Percentiles rank a stretch among this genome's conserved stretches.
These are phyloP conservation scores for Solanum chaucha DNA, from an alignment of 257 asterid species.

Conservation along the genomic window DNA sequence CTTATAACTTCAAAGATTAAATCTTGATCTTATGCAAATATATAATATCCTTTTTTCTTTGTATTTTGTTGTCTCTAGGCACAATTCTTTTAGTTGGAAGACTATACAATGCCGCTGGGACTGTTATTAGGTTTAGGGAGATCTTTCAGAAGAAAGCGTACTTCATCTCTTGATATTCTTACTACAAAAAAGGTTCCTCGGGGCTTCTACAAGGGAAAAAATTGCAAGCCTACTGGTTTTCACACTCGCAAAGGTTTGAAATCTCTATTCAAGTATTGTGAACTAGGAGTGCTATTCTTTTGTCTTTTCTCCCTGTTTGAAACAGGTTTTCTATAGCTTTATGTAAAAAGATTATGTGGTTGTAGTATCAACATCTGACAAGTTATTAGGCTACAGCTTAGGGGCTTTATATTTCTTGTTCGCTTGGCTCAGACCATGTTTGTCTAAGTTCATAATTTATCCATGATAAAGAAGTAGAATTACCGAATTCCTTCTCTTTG, in stretches of 20 bases:
- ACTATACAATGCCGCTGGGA: slow-evolving; percentile 52
- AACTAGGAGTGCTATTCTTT: background rate
- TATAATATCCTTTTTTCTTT: background rate
- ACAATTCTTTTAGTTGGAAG: background rate
- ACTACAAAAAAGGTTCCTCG: slow-evolving; percentile 59
- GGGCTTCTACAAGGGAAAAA: slow-evolving; percentile 76
- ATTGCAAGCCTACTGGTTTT: slow-evolving; percentile 87
- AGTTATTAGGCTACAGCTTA: background rate
- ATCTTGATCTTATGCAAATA: background rate
- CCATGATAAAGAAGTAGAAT: background rate
- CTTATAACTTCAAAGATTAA: background rate
- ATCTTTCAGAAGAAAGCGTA: slow-evolving; percentile 59
- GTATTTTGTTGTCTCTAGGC: background rate
- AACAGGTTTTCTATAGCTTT: background rate
- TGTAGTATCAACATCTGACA: background rate
- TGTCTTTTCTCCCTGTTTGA: background rate
- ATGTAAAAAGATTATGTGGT: background rate
- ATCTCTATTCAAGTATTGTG: background rate
- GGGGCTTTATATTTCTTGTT: background rate
- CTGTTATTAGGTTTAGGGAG: slow-evolving; percentile 61
- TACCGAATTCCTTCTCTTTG: background rate
- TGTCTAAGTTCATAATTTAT: background rate
- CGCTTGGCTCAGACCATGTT: background rate
- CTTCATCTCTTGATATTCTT: slow-evolving; percentile 70
- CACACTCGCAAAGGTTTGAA: slow-evolving; percentile 83